A percentile compares a stretch with the other conserved stretches of the same genome.
Conservation (phyloP, 2,329 filamentous ascomycete genomes). For the Monosporascus ibericus region DNA sequence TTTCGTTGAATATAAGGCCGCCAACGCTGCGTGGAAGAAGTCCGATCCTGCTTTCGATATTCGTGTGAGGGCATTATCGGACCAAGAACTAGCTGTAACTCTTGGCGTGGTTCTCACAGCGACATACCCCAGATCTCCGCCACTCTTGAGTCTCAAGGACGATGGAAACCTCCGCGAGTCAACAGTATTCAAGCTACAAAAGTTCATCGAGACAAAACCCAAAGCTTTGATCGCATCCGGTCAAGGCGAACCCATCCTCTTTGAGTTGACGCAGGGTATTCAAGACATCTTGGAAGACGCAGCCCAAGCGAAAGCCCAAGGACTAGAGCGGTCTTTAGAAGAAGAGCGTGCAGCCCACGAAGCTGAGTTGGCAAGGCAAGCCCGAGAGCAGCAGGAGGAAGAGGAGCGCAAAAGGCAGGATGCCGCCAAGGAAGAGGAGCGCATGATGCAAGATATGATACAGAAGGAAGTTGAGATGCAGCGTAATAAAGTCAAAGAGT, state of each 20-base stretch:
- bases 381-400: conserved; percentile 47
- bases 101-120: conserved; percentile 79
- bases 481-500: conserved; percentile 57
- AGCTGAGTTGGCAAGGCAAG: conserved; percentile 58
- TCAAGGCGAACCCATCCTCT: conserved; percentile 51
- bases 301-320: conserved; percentile 68
- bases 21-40: conserved; percentile 82
- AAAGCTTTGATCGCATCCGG: conserved; percentile 45
- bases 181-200: conserved; percentile 64
- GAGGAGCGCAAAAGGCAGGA: conserved; percentile 48
- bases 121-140: conserved; percentile 82
- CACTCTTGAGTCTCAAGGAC: conserved; percentile 63
- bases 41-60: conserved; percentile 80
- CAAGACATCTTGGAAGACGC: conserved; percentile 80
- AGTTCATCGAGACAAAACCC: conserved; percentile 54
- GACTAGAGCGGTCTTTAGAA: conserved; percentile 74
- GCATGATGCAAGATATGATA: conserved; percentile 63
- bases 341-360: conserved; percentile 84
- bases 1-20: conserved; percentile 66
- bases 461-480: conserved; percentile 66
- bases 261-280: conserved; percentile 61
- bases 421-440: conserved; percentile 62
- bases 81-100: conserved; percentile 64
- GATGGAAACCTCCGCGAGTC: conserved; percentile 60
- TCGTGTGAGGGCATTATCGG: conserved; percentile 65